phyloP scores from a whole-genome alignment of 306 rosid genomes.

The Astragalus membranaceus region DNA sequence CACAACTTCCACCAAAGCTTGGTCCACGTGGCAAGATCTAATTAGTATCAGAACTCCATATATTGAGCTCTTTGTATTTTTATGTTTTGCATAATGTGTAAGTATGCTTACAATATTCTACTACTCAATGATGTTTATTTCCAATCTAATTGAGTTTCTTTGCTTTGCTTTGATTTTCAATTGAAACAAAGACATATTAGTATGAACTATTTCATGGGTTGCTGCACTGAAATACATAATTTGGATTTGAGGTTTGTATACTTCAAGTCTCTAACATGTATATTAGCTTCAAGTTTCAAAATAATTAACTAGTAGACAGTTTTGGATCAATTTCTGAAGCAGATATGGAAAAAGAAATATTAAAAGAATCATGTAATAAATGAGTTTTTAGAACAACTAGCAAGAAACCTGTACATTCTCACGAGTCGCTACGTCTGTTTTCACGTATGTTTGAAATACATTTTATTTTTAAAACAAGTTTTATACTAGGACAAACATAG shows the following conservation, averaged over 20 bases:
- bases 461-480: no score
- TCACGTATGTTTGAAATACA: no score
- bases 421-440: no score
- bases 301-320: no score
- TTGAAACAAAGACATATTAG: neutral
- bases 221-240: neutral
- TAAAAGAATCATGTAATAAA: no score
- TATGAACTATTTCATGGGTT: constrained; percentile 4
- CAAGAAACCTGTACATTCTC: no score
- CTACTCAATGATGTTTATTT: constrained; percentile 30
- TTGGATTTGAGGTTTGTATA: neutral
- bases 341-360: no score
- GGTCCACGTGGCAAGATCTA: constrained; percentile 98
- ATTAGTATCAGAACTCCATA: constrained; percentile 16
- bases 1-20: constrained; percentile 86
- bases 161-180: constrained; percentile 2
- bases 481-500: no score
- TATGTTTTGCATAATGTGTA: constrained; percentile 39
- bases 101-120: constrained; percentile 31
- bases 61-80: constrained; percentile 11
- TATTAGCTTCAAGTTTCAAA: neutral
- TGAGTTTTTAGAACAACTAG: no score
- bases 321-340: no score
- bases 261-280: neutral
- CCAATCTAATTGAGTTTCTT: constrained; percentile 20